These are phyloP conservation scores for Penicillium herquei DNA, from an alignment of 495 filamentous ascomycete genomes.

Conservation along the genomic window DNA sequence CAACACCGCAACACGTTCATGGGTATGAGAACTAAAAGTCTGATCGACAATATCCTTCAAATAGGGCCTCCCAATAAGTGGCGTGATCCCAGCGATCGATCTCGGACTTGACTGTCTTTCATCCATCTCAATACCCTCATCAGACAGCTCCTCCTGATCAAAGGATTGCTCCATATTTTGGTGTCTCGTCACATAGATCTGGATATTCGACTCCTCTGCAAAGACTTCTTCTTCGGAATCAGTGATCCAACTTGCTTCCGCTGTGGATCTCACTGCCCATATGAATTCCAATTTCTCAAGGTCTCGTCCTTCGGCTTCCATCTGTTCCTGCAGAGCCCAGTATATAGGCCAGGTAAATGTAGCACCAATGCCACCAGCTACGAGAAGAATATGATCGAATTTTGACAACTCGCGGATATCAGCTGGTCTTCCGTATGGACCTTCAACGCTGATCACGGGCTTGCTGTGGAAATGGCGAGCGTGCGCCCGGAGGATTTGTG, in stretches of 20 bases:
- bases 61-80: background rate
- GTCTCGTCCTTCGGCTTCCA: background rate
- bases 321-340: constrained; percentile 4
- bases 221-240: background rate
- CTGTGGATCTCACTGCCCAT: background rate
- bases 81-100: background rate
- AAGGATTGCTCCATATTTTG: background rate
- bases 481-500: constrained; percentile 1
- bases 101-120: background rate
- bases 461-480: background rate
- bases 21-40: background rate
- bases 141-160: background rate
- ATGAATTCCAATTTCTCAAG: background rate
- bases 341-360: constrained; percentile 8
- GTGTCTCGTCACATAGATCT: background rate
- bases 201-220: background rate
- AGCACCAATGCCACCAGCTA: constrained; percentile 8
- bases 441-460: background rate
- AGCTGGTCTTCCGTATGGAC: background rate
- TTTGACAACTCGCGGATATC: background rate
- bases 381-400: constrained; percentile 4
- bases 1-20: constrained; percentile 3
- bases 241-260: background rate
- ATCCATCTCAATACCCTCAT: constrained; percentile 1
- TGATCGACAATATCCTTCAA: constrained; percentile 3